A percentile compares a stretch with the other conserved stretches of the same genome.
phyloP scores from a whole-genome alignment of 805 yeast species.

The Hanseniaspora meyeri region DNA sequence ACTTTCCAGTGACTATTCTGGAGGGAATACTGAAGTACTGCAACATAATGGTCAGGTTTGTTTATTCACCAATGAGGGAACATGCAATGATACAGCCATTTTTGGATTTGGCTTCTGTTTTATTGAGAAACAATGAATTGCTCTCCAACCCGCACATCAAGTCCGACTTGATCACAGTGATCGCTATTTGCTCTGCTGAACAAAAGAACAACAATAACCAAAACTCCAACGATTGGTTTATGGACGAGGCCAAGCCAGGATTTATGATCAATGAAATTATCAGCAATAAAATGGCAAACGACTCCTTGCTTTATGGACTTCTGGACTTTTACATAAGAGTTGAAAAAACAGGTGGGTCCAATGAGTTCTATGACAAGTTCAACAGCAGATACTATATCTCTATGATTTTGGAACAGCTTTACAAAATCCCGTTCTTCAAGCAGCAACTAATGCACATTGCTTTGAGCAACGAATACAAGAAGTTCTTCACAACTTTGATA shows the following conservation, averaged over 20 bases:
- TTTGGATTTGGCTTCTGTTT: slow-evolving; percentile 58
- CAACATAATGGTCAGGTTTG: slow-evolving; percentile 45
- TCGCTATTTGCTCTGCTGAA: slow-evolving; percentile 63
- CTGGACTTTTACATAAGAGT: slow-evolving; percentile 87
- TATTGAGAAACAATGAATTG: slow-evolving; percentile 72
- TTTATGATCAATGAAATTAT: slow-evolving; percentile 57
- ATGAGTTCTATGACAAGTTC: slow-evolving; percentile 93
- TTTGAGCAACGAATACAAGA: slow-evolving; percentile 40
- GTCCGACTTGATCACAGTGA: slow-evolving; percentile 65
- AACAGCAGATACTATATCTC: slow-evolving; percentile 81
- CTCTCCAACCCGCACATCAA: slow-evolving; percentile 90
- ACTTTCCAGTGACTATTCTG: slow-evolving; percentile 70
- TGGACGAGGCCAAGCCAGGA: slow-evolving; percentile 39
- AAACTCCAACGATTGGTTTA: slow-evolving; percentile 10
- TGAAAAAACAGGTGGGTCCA: slow-evolving; percentile 88
- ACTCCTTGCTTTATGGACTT: slow-evolving; percentile 66
- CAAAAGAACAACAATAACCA: slow-evolving; percentile 19
- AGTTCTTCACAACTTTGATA: slow-evolving; percentile 80
- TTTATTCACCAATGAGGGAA: slow-evolving; percentile 44
- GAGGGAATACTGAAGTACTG: slow-evolving; percentile 72
- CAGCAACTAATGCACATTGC: slow-evolving; percentile 59
- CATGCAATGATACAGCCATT: slow-evolving; percentile 43
- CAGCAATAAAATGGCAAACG: slow-evolving; percentile 46
- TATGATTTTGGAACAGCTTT: slow-evolving; percentile 64
- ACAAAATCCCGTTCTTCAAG: slow-evolving; percentile 62